These are phyloP conservation scores for Colletotrichum truncatum DNA, from an alignment of 2,329 filamentous ascomycete genomes.

Conservation along the genomic window DNA sequence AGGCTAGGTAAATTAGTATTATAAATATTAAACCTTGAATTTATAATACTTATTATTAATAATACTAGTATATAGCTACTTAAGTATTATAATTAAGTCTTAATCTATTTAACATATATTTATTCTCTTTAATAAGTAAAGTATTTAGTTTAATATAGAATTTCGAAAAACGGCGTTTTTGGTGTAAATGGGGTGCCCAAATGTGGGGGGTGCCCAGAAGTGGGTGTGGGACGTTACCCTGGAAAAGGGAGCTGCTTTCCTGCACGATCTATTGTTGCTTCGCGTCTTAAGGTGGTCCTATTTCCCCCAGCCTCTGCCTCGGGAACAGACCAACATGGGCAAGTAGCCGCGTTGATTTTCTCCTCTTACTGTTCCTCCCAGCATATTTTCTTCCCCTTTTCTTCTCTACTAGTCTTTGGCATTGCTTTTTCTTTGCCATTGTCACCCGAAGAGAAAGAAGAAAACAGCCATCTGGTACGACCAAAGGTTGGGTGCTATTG, in stretches of 20 bases:
- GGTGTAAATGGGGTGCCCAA: no score
- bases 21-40: no score
- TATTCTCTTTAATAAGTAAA: no score
- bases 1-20: no score
- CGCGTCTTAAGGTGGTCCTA: constrained; percentile 13
- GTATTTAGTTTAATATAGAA: no score
- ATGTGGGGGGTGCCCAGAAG: no score
- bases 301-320: constrained; percentile 23
- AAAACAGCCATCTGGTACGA: not conserved
- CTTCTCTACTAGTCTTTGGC: constrained; percentile 7
- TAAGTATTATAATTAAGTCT: no score
- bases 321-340: not conserved
- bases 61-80: no score
- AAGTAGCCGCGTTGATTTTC: not conserved
- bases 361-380: not conserved
- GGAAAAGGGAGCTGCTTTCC: not conserved
- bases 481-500: not conserved
- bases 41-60: no score
- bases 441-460: not conserved
- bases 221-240: no score
- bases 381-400: not conserved
- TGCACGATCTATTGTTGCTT: not conserved
- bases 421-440: not conserved
- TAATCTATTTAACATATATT: no score
- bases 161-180: no score